Conservation (phyloP, 169 alveolate species). For the Plasmodium vinckei region DNA sequence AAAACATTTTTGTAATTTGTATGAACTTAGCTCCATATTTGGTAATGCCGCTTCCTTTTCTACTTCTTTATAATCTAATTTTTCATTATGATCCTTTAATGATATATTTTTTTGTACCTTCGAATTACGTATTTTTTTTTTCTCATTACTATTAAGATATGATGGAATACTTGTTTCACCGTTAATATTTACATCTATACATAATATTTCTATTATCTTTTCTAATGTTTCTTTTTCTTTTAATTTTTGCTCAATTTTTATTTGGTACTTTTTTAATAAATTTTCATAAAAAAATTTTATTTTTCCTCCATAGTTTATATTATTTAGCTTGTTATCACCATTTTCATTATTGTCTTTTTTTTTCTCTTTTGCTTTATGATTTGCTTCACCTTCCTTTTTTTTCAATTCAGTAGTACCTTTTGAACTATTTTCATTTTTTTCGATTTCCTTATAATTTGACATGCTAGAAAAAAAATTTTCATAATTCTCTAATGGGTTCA, state of each 20-base stretch:
- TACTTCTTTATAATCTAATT: neutral
- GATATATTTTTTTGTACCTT: neutral
- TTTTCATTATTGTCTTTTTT: neutral
- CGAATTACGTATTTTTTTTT: neutral
- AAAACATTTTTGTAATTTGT: neutral
- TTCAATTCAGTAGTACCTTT: neutral
- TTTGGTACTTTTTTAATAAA: constrained; percentile 28
- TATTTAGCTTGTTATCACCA: constrained; percentile 1
- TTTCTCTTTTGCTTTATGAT: neutral
- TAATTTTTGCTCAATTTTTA: constrained; percentile 38
- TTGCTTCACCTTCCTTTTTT: neutral
- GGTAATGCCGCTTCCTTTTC: neutral
- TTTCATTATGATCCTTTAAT: neutral
- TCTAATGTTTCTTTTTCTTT: constrained; percentile 47
- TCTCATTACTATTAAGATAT: neutral
- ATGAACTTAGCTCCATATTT: neutral
- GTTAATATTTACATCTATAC: constrained; percentile 7
- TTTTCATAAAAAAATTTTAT: constrained; percentile 68
- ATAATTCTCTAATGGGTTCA: constrained; percentile 48
- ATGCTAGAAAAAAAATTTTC: constrained; percentile 17
- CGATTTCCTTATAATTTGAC: neutral
- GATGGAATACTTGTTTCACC: neutral
- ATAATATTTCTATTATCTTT: constrained; percentile 48
- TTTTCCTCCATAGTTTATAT: constrained; percentile 8
- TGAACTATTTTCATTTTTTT: neutral